Conservation (phyloP, 768 basidiomycete species). For the Pluteus cervinus region DNA sequence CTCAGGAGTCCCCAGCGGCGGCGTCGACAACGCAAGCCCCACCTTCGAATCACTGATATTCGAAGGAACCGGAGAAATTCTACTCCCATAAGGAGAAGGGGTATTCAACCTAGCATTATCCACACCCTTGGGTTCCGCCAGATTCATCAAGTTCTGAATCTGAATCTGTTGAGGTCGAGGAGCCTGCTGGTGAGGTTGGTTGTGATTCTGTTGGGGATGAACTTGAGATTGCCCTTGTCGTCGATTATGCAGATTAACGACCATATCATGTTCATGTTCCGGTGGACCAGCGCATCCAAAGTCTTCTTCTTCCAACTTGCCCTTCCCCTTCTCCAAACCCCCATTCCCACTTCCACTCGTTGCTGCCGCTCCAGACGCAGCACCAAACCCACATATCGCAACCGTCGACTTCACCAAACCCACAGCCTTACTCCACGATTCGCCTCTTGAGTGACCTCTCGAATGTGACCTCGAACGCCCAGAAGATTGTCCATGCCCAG, state of each 20-base stretch:
- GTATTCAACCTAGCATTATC: too few relatives aligned
- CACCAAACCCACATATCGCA: conserved; percentile 18
- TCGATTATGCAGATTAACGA: too few relatives aligned
- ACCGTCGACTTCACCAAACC: conserved; percentile 30
- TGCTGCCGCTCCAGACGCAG: conserved; percentile 3
- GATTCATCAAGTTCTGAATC: too few relatives aligned
- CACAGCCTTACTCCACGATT: conserved; percentile 38
- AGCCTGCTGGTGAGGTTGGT: conserved; percentile 1
- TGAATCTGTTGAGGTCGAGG: too few relatives aligned
- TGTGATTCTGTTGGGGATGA: conserved; percentile 5
- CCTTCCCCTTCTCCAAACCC: conserved; percentile 12
- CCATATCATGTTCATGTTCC: too few relatives aligned
- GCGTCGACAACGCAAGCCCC: conserved; percentile 31
- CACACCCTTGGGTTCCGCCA: too few relatives aligned
- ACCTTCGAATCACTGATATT: conserved; percentile 24
- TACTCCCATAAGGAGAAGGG: too few relatives aligned
- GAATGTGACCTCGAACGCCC: conserved; percentile 31
- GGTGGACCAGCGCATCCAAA: too few relatives aligned
- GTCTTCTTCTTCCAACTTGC: too few relatives aligned
- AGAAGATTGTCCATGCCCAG: too few relatives aligned
- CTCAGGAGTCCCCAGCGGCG: too few relatives aligned
- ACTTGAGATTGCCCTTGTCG: not conserved
- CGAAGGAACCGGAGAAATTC: conserved; percentile 23
- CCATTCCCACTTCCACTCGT: not conserved
- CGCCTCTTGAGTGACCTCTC: conserved; percentile 32